These are phyloP conservation scores for Pyrrhoderma noxium DNA, from an alignment of 1,284 basidiomycete genomes.

Conservation along the genomic window DNA sequence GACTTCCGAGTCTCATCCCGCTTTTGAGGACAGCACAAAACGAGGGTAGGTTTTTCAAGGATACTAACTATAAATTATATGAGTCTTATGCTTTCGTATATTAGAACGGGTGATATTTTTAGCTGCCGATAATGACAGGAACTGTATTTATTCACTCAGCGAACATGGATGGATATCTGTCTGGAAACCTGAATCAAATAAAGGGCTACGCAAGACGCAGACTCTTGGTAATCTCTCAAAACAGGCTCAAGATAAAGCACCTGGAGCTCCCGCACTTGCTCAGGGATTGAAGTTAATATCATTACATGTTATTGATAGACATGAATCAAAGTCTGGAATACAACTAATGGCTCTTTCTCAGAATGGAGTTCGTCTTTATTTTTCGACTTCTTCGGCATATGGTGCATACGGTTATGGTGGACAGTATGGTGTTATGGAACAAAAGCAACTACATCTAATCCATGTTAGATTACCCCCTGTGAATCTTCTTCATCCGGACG, in stretches of 20 bases:
- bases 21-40: conserved; percentile 49
- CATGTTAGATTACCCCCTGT: conserved; percentile 77
- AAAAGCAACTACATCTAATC: conserved; percentile 51
- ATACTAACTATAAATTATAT: conserved; percentile 8
- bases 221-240: conserved; percentile 64
- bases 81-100: conserved; percentile 3
- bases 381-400: conserved; percentile 47
- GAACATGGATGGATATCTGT: conserved; percentile 64
- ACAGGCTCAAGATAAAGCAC: conserved; percentile 65
- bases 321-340: conserved; percentile 56
- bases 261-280: conserved; percentile 63
- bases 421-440: conserved; percentile 29
- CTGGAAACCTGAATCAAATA: conserved; percentile 54
- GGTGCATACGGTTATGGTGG: conserved; percentile 36
- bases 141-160: conserved; percentile 70
- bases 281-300: conserved; percentile 59
- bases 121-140: conserved; percentile 56
- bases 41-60: conserved; percentile 48
- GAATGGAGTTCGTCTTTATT: conserved; percentile 77
- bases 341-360: conserved; percentile 77
- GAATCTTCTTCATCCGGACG: conserved; percentile 70
- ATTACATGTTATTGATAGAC: conserved; percentile 55
- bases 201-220: conserved; percentile 58
- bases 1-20: conserved; percentile 68
- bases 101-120: conserved; percentile 66